Base-by-base conservation (phyloP, 108 stramenopile species). In the Fragilaria crotonensis region DNA sequence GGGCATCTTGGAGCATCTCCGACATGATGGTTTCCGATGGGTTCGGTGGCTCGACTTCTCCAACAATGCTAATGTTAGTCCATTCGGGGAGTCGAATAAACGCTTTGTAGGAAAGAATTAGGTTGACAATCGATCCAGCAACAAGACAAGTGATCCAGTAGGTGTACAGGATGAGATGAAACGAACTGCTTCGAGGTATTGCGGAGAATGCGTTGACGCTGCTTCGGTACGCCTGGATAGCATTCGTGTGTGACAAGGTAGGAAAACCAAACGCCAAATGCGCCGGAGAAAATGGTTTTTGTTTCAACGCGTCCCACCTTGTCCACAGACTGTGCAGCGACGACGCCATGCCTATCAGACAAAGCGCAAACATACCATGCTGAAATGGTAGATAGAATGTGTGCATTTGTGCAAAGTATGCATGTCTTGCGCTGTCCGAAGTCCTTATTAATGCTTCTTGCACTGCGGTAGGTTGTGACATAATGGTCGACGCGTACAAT, bases 181-280 rank as follows among this genome's bases (percentile, higher is more conserved):
- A 55, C 46, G 64, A 63, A 17, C 66, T 57, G 19, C 63, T 58
- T 30, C 59, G 55, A 31, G 57, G 72, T 5, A 65, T 49, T 25
- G 48, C 68, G 21, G 78, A 69, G 55, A 83, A 83, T 31, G 76
- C 59, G 41, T 75, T 58, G 20, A 79, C 54, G 1, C 64, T 70
- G 22, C 75, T 60, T 11, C 78, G 78, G 53, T 79, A 83, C 2
- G 78, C 76, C 47, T 83, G 82, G 11, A 80, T 70, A 20, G 78
- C 78, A 60, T 79, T 74, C 4, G 82, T 76, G 45, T 83, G 82
- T 27, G 79, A 62, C 33, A 83, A 54, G 29, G 76, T 71, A 19
- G 82, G 82, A 50, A 83, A 83, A 48, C 78, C 69, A 62, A 77
- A 79, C 17, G 82, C 78, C 9, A 76, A 72, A 62, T 83, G 81